Conservation (phyloP, 2,329 filamentous ascomycete genomes). For the Apiospora hydei region DNA sequence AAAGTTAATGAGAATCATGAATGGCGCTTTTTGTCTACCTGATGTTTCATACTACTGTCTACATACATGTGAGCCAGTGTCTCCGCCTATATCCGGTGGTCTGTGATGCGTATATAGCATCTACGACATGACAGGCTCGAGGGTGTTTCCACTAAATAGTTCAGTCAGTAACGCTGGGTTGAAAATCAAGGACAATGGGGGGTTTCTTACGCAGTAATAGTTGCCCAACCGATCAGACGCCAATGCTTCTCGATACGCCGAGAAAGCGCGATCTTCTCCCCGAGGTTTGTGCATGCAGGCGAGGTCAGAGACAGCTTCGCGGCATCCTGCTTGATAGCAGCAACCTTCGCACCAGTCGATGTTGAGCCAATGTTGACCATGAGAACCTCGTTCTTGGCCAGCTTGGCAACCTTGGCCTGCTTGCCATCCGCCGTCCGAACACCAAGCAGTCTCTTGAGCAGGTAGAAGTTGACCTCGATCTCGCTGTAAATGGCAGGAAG, state of each 20-base stretch:
- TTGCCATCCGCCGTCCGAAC: constrained; percentile 98
- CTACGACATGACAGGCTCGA: constrained; percentile 54
- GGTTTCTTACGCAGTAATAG: constrained; percentile 71
- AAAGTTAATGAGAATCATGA: neutral
- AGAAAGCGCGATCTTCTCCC: constrained; percentile 96
- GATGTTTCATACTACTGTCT: constrained; percentile 19
- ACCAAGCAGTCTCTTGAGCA: constrained; percentile 91
- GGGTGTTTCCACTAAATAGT: constrained; percentile 57
- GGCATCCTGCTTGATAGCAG: constrained; percentile 96
- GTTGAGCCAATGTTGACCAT: constrained; percentile 99
- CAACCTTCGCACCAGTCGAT: constrained; percentile 95
- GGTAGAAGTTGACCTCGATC: constrained; percentile 99
- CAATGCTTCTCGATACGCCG: constrained; percentile 99
- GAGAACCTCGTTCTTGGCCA: constrained; percentile 97
- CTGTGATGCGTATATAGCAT: neutral
- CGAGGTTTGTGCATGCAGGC: constrained; percentile 95
- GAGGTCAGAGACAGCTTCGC: constrained; percentile 93
- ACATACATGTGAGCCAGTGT: constrained; percentile 11
- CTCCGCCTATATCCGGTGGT: neutral
- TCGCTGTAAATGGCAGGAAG: constrained; percentile 98
- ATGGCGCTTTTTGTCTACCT: constrained; percentile 24
- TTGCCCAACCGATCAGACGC: constrained; percentile 92
- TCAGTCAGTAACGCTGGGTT: constrained; percentile 33
- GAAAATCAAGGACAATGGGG: neutral
- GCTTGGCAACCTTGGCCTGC: constrained; percentile 98